phyloP scores from a whole-genome alignment of 2,329 filamentous ascomycete species.

The Hymenoscyphus fraxineus region DNA sequence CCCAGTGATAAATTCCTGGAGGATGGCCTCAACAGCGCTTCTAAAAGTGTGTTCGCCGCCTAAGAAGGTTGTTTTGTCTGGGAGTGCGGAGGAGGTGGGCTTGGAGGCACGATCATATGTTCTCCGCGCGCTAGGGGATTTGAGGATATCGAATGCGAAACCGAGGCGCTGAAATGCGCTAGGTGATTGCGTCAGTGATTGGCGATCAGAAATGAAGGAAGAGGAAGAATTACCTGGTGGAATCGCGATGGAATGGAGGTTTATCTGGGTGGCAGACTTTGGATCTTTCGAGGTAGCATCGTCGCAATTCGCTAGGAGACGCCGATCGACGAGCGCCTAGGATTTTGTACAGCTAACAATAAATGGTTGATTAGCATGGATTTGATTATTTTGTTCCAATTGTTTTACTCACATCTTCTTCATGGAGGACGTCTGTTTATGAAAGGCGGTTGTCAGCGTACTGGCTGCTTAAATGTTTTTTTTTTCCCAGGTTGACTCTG shows the following conservation, averaged over 20 bases:
- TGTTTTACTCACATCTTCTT: constrained; percentile 34
- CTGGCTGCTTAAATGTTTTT: background rate
- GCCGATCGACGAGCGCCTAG: constrained; percentile 35
- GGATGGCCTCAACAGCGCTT: constrained; percentile 37
- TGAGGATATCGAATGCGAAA: constrained; percentile 40
- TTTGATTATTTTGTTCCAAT: background rate
- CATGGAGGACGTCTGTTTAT: constrained; percentile 30
- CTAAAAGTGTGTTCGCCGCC: constrained; percentile 39
- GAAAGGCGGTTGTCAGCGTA: background rate
- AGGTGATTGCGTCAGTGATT: background rate
- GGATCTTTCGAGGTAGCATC: constrained; percentile 39
- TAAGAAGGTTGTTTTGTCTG: constrained; percentile 35
- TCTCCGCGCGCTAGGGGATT: constrained; percentile 36
- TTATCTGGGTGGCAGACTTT: constrained; percentile 41
- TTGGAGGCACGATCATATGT: constrained; percentile 38
- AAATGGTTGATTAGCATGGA: constrained; percentile 14
- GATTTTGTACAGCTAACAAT: constrained; percentile 36
- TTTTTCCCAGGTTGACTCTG: too few relatives aligned
- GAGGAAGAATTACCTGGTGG: constrained; percentile 32
- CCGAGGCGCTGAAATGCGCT: constrained; percentile 40
- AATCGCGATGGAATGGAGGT: constrained; percentile 36
- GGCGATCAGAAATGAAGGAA: background rate
- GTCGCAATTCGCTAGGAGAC: constrained; percentile 37
- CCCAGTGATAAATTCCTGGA: constrained; percentile 40
- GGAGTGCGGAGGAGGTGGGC: constrained; percentile 28